phyloP scores from a whole-genome alignment of 78 protist genomes.

The Dictyostelium intermedium region DNA sequence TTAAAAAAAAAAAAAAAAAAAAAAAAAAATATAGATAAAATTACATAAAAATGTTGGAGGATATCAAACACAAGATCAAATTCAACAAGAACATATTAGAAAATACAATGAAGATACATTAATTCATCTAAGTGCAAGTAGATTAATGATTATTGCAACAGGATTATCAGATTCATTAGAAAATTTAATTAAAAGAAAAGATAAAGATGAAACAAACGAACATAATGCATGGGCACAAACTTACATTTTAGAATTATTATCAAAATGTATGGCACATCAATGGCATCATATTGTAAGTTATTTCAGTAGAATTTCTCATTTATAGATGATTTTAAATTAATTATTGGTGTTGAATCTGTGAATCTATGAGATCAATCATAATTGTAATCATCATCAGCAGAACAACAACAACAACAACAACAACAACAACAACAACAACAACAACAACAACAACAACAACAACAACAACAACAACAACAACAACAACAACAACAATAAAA shows the following conservation, averaged over 20 bases:
- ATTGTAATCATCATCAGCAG: too few relatives aligned
- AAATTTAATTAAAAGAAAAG: conserved; percentile 46
- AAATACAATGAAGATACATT: conserved; percentile 61
- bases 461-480: too few relatives aligned
- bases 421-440: too few relatives aligned
- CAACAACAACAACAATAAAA: too few relatives aligned
- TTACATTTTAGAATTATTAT: conserved; percentile 40
- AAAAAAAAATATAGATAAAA: neutral
- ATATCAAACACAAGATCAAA: conserved; percentile 69
- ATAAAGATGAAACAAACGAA: conserved; percentile 49
- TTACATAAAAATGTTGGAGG: conserved; percentile 60
- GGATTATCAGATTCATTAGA: conserved; percentile 68
- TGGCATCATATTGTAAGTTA: conserved; percentile 79
- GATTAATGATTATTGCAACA: conserved; percentile 37
- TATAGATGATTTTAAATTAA: too few relatives aligned
- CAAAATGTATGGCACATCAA: conserved; percentile 76
- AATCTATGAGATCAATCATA: too few relatives aligned
- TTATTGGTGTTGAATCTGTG: too few relatives aligned
- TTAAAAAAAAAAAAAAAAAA: too few relatives aligned
- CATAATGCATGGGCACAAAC: conserved; percentile 76
- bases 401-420: too few relatives aligned
- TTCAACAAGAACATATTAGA: conserved; percentile 71
- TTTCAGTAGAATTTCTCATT: neutral
- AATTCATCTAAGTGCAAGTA: conserved; percentile 34
- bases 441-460: too few relatives aligned